phyloP scores from a whole-genome alignment of 768 basidiomycete genomes.

The Candolleomyces eurysporus region DNA sequence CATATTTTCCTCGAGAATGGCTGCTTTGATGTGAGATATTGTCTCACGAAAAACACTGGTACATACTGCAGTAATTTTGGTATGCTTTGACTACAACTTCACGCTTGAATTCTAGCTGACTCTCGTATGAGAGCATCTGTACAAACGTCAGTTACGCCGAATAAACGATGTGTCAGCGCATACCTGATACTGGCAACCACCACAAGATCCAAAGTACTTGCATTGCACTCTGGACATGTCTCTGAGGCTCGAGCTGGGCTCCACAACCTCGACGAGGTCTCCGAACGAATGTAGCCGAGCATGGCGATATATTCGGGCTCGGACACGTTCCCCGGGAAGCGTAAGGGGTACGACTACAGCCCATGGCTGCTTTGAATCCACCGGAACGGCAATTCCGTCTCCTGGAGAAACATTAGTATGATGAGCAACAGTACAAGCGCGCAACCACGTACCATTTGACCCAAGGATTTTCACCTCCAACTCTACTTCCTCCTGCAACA shows the following conservation, averaged over 20 bases:
- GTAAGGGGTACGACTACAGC: constrained; percentile 81
- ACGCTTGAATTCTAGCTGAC: constrained; percentile 85
- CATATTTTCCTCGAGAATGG: constrained; percentile 57
- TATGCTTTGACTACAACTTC: constrained; percentile 84
- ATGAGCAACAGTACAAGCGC: neutral
- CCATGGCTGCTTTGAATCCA: constrained; percentile 58
- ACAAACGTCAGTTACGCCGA: neutral
- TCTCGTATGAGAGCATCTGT: constrained; percentile 85
- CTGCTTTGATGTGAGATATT: constrained; percentile 1
- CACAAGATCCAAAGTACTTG: constrained; percentile 86
- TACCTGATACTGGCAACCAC: constrained; percentile 94
- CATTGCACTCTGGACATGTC: constrained; percentile 69
- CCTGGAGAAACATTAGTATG: constrained; percentile 38
- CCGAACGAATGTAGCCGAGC: constrained; percentile 72
- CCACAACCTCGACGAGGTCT: constrained; percentile 65
- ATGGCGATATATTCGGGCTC: constrained; percentile 69
- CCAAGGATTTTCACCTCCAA: constrained; percentile 64
- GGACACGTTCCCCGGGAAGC: constrained; percentile 79
- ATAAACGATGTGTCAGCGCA: neutral
- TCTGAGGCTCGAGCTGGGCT: constrained; percentile 61
- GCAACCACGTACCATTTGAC: constrained; percentile 53
- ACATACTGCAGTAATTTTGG: constrained; percentile 63
- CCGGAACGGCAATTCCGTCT: constrained; percentile 60
- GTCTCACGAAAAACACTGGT: neutral
- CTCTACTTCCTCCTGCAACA: constrained; percentile 59